These are phyloP conservation scores for Thinopyrum elongatum DNA, from an alignment of 176 grass and related monocot species.

Conservation along the genomic window DNA sequence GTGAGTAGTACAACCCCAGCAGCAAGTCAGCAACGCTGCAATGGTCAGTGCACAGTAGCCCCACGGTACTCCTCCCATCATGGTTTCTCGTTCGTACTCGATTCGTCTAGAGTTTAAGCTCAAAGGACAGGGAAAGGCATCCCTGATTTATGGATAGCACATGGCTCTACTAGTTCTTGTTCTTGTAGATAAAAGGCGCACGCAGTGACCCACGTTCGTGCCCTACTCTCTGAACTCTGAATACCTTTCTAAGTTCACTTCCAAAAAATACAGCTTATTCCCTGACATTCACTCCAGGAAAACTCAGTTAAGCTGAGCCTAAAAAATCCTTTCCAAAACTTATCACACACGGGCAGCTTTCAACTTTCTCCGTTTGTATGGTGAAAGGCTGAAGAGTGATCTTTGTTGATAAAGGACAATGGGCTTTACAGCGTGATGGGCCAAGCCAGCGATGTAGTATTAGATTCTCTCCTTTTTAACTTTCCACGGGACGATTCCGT, in stretches of 20 bases:
- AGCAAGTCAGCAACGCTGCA: background rate
- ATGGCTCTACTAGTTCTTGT: constrained; percentile 15
- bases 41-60: background rate
- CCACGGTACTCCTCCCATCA: background rate
- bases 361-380: background rate
- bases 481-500: background rate
- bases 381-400: too few relatives aligned
- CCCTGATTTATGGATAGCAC: constrained; percentile 31
- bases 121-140: constrained; percentile 15
- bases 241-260: background rate
- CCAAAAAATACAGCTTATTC: background rate
- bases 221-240: background rate
- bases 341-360: too few relatives aligned
- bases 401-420: background rate
- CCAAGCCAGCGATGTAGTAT: constrained; percentile 13
- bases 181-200: too few relatives aligned
- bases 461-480: constrained; percentile 20
- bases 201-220: too few relatives aligned
- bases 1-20: background rate
- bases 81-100: constrained; percentile 1
- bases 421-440: background rate
- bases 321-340: background rate
- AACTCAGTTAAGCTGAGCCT: background rate
- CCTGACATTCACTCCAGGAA: background rate
- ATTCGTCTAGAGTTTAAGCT: constrained; percentile 3